A percentile compares a stretch with the other conserved stretches of the same genome.
Conservation (phyloP, 495 filamentous ascomycete genomes). For the Talaromyces thailandensis region DNA sequence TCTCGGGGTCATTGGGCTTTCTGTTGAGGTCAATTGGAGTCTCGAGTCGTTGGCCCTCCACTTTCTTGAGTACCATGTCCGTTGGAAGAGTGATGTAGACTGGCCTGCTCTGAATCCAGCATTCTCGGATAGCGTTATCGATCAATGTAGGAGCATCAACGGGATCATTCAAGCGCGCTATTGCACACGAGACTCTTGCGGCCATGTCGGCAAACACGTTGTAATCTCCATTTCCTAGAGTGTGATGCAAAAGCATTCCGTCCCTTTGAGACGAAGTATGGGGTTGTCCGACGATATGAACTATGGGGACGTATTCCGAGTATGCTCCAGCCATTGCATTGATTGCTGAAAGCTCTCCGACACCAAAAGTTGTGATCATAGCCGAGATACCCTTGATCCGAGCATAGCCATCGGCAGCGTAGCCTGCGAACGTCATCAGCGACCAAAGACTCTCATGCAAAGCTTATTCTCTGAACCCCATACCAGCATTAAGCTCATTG, state of each 20-base stretch:
- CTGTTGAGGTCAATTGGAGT: conserved; percentile 58
- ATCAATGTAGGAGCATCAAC: conserved; percentile 63
- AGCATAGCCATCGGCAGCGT: conserved; percentile 66
- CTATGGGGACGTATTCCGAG: conserved; percentile 51
- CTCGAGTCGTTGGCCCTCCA: conserved; percentile 63
- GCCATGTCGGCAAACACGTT: conserved; percentile 79
- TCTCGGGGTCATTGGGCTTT: conserved; percentile 57
- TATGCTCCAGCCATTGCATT: conserved; percentile 61
- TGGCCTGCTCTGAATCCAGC: conserved; percentile 62
- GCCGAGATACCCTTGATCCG: conserved; percentile 58
- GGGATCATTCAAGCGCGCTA: conserved; percentile 60
- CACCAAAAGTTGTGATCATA: conserved; percentile 60
- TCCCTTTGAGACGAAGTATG: conserved; percentile 38
- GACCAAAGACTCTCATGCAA: neutral
- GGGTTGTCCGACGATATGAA: conserved; percentile 59
- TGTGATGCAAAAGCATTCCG: conserved; percentile 77
- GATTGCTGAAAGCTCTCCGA: conserved; percentile 60
- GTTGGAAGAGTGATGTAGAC: conserved; percentile 84
- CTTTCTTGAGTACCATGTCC: conserved; percentile 72
- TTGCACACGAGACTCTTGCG: conserved; percentile 57
- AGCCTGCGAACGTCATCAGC: conserved; percentile 32
- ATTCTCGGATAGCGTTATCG: conserved; percentile 72
- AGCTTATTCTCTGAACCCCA: conserved; percentile 5
- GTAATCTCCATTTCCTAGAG: conserved; percentile 85
- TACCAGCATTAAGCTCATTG: conserved; percentile 62